Evolutionary conservation across 1,284 basidiomycete genomes (phyloP).

Genomic region (Pterulicium gracile): DNA sequence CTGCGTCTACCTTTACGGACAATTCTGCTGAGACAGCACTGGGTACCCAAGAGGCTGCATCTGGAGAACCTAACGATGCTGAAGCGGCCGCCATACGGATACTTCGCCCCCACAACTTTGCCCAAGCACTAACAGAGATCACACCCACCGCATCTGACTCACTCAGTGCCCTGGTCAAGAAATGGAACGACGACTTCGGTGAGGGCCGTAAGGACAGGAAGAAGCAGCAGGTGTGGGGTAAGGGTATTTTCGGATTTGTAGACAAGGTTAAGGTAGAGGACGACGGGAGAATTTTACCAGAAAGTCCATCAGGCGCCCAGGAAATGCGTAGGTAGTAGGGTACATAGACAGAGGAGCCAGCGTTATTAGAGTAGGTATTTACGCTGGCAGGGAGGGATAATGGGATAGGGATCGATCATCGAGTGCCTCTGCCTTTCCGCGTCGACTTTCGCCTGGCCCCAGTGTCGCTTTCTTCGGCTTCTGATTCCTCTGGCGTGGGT

Average conservation of each 20-base stretch:
- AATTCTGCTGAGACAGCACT: not conserved
- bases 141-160: constrained; percentile 79
- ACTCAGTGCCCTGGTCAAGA: constrained; percentile 70
- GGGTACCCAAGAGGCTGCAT: not conserved
- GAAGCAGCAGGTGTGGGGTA: constrained; percentile 62
- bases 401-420: not conserved
- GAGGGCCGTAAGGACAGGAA: constrained; percentile 58
- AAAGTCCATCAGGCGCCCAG: not conserved
- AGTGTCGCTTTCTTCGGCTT: not conserved
- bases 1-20: constrained; percentile 8
- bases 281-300: constrained; percentile 31
- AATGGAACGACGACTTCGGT: constrained; percentile 90
- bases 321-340: not conserved
- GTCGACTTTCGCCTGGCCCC: not conserved
- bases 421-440: not conserved
- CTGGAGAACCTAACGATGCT: constrained; percentile 1
- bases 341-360: not conserved
- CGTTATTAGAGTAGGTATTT: not conserved
- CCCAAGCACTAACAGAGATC: constrained; percentile 76
- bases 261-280: constrained; percentile 26
- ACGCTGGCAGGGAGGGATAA: not conserved
- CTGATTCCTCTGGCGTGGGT: not conserved
- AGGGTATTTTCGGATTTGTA: constrained; percentile 60
- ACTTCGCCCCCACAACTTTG: constrained; percentile 58
- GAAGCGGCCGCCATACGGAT: constrained; percentile 21